Conservation (phyloP, 192 early-diverging fungal genomes). For the Glomus cerebriforme region DNA sequence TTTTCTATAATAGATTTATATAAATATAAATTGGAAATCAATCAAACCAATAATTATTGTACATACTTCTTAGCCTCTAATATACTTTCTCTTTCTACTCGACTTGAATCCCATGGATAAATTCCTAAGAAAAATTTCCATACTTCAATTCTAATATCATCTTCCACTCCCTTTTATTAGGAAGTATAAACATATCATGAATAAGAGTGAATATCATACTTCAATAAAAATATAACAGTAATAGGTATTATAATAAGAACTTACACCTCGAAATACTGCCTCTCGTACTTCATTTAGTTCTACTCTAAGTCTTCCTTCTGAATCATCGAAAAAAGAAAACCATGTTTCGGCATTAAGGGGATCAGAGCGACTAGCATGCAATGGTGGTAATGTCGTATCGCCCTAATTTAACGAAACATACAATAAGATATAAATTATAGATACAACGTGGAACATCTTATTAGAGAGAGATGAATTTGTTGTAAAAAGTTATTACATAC, state of each 20-base stretch:
- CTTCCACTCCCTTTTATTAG: constrained; percentile 64
- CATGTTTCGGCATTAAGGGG: constrained; percentile 69
- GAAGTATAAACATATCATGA: not conserved
- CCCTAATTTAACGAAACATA: constrained; percentile 29
- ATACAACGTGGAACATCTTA: not conserved
- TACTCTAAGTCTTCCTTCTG: constrained; percentile 49
- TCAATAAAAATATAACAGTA: not conserved
- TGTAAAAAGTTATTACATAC: constrained; percentile 23
- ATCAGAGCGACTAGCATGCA: constrained; percentile 49
- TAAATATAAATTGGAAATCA: not conserved
- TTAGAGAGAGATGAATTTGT: not conserved
- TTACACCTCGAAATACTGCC: constrained; percentile 64
- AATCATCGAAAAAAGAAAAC: constrained; percentile 73
- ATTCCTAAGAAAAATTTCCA: constrained; percentile 90
- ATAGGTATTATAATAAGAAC: not conserved
- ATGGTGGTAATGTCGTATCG: constrained; percentile 48
- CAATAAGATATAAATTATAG: not conserved
- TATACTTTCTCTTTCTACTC: constrained; percentile 66
- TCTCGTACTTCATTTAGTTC: constrained; percentile 54
- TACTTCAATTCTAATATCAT: constrained; percentile 76
- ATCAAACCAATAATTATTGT: not conserved
- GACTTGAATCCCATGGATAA: constrained; percentile 82
- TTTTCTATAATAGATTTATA: constrained; percentile 41
- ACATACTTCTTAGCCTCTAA: constrained; percentile 53
- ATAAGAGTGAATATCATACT: not conserved